Evolutionary conservation across 345 rosid genomes (phyloP), one percentile per base, ranked within the genome.

Genomic region (Litchi chinensis): DNA sequence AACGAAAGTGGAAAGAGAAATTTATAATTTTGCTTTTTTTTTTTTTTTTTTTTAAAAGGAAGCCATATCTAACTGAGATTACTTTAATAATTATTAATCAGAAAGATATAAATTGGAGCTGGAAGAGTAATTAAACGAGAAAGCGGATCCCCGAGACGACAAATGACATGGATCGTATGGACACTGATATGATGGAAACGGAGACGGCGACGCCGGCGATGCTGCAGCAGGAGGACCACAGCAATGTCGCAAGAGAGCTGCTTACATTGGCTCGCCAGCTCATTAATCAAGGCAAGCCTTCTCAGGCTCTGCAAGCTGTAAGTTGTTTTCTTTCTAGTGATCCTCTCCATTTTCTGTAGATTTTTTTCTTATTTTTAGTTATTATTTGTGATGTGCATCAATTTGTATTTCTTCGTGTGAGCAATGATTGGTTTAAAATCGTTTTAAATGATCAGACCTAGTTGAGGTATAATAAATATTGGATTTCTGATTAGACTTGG

Each of bases 251-350:
- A 0, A 83, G 77, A 75, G 92, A 90, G 80, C 77, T 93, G 22
- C 90, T 94, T 77, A 24, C 90, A 54, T 80, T 84, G 75, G 98
- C 98, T 74, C 94, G 93, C 75, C 88, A 82, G 63, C 93, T 91
- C 80, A 83, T 91, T 84, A 80, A 86, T 81, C 88, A 91, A 83
- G 98, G 98, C 70, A 84, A 91, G 59, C 98, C 97, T 56, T 84
- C 97, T 21, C 88, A 93, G 87, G 98, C 98, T 79, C 98, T 96
- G 57, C 97, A 91, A 83, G 90, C 93, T 91, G 99, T 96, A 86
- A 76, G 70, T 56, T 16, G 26, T 44, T 28, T 21, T 46, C 52
- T 46, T 46, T 46, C 12, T 57, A n/a, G 39, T 37, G 8, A 37
- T 59, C 6, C 40, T 40, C 10, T 68, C 7, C 22, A 32, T 21